A percentile compares a stretch with the other conserved stretches of the same genome.
Evolutionary conservation across 306 rosid species (phyloP).

Genomic region (Nissolia schottii): DNA sequence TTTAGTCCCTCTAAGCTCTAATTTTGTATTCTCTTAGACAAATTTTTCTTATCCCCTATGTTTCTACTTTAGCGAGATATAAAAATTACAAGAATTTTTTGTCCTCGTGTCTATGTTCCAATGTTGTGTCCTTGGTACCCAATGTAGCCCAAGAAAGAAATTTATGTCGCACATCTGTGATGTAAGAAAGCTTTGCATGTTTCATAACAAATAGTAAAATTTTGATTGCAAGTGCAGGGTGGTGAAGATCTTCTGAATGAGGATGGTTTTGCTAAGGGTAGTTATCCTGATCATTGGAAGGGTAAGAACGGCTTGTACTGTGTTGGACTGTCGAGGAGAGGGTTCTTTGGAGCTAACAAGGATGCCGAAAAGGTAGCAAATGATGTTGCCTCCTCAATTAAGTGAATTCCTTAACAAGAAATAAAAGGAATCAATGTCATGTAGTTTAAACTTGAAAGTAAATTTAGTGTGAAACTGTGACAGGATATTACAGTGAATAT

Average conservation of each 20-base stretch:
- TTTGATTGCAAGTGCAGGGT: constrained; percentile 29
- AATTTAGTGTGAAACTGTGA: not conserved
- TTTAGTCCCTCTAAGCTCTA: too few relatives aligned
- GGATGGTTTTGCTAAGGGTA: constrained; percentile 49
- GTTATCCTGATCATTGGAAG: constrained; percentile 58
- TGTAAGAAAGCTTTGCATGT: not conserved
- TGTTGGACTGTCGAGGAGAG: constrained; percentile 53
- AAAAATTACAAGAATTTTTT: too few relatives aligned
- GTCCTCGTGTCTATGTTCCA: too few relatives aligned
- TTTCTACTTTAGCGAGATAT: too few relatives aligned
- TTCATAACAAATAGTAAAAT: not conserved
- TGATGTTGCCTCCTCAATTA: constrained; percentile 24
- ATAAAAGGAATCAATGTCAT: not conserved
- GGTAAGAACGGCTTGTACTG: constrained; percentile 61
- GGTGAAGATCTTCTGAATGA: constrained; percentile 51
- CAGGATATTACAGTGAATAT: too few relatives aligned
- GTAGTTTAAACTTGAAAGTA: not conserved
- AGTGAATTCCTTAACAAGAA: not conserved
- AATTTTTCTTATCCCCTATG: too few relatives aligned
- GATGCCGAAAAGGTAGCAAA: constrained; percentile 59
- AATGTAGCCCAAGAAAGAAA: too few relatives aligned
- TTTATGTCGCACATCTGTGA: not conserved
- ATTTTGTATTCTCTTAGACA: too few relatives aligned
- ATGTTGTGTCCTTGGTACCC: too few relatives aligned
- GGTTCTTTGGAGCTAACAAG: constrained; percentile 47